Conservation (phyloP, 164 flowering plant species). For the Taxillus chinensis region DNA sequence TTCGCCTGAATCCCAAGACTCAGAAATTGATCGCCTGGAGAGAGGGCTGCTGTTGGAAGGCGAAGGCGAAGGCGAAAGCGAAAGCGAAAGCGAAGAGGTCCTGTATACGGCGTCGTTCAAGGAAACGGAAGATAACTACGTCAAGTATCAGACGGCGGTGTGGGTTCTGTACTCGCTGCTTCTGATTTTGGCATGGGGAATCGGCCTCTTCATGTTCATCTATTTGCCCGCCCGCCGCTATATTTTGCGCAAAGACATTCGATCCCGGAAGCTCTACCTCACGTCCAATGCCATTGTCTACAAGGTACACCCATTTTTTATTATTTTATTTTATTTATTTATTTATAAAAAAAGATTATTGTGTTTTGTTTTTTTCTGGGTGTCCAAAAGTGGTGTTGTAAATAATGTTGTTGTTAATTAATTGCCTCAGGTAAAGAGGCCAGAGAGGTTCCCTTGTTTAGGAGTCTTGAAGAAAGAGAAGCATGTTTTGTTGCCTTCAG, state of each 20-base stretch:
- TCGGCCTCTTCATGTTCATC: slow-evolving; percentile 66
- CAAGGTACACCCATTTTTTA: slow-evolving; percentile 28
- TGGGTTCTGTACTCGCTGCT: slow-evolving; percentile 72
- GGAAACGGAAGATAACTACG: slow-evolving; percentile 59
- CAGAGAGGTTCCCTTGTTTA: slow-evolving; percentile 66
- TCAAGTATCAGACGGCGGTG: slow-evolving; percentile 56
- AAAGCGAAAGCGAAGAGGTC: slow-evolving; percentile 27
- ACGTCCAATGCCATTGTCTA: slow-evolving; percentile 66
- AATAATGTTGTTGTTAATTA: not conserved
- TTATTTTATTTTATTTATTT: not conserved
- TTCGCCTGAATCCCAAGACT: no score
- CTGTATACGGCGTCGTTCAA: slow-evolving; percentile 54
- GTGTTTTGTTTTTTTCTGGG: not conserved
- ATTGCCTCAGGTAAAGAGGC: slow-evolving; percentile 47
- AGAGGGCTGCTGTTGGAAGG: slow-evolving; percentile 30
- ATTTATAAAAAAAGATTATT: not conserved
- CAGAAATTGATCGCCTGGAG: slow-evolving; percentile 47
- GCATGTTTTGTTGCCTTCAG: slow-evolving; percentile 58
- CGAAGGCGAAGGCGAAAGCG: slow-evolving; percentile 4
- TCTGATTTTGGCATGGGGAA: slow-evolving; percentile 67
- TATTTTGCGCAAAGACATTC: slow-evolving; percentile 44
- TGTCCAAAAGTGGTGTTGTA: not conserved
- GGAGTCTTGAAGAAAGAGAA: slow-evolving; percentile 73
- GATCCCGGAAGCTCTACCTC: slow-evolving; percentile 55
- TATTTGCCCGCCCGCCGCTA: slow-evolving; percentile 63